These are phyloP conservation scores for Bipolaris victoriae DNA, from an alignment of 2,329 filamentous ascomycete genomes.

Conservation along the genomic window DNA sequence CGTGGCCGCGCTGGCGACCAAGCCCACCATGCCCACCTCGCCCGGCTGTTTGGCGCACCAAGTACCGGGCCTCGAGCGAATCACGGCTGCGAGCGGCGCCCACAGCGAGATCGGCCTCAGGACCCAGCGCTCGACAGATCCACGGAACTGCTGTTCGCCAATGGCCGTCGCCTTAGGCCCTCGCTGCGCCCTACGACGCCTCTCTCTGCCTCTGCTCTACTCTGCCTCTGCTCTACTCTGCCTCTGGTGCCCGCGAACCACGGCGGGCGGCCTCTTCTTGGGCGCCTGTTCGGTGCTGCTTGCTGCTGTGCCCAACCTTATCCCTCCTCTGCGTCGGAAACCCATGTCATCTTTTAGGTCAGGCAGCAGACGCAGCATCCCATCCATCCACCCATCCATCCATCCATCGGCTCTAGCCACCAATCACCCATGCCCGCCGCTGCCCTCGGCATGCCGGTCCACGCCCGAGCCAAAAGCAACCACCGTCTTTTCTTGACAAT, in stretches of 20 bases:
- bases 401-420: conserved; percentile 12
- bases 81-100: conserved; percentile 17
- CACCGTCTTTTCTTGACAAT: neutral
- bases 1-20: conserved; percentile 32
- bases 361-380: conserved; percentile 20
- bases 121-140: conserved; percentile 15
- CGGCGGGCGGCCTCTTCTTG: too few relatives aligned
- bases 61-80: conserved; percentile 27
- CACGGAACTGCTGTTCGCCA: conserved; percentile 24
- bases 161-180: neutral
- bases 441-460: conserved; percentile 27
- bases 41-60: conserved; percentile 32
- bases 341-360: conserved; percentile 20
- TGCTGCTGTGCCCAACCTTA: conserved; percentile 5
- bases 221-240: too few relatives aligned
- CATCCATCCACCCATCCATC: neutral
- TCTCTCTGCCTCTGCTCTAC: too few relatives aligned
- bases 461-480: conserved; percentile 21
- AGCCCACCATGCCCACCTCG: conserved; percentile 13
- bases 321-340: neutral
- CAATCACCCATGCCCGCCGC: conserved; percentile 18
- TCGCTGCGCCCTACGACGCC: too few relatives aligned
- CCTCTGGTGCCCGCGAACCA: too few relatives aligned
- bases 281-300: neutral
- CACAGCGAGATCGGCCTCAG: conserved; percentile 15